Percentiles rank a stretch among this genome's conserved stretches.
Conservation (phyloP, 257 asterid species). For the Ocimum tenuiflorum region DNA sequence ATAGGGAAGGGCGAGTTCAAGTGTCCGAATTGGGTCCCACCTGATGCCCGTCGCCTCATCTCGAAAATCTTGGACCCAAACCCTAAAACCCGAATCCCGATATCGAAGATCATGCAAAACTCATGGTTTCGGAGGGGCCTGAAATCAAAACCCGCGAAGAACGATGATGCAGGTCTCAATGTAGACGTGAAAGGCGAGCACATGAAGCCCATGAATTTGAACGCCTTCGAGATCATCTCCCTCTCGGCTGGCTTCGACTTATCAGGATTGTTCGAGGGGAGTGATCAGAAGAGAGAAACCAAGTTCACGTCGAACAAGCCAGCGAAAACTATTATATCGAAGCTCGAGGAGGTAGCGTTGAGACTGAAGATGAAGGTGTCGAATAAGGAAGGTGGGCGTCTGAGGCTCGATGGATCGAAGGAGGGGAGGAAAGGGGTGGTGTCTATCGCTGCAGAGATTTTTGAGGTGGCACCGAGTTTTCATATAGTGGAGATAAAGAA, state of each 20-base stretch:
- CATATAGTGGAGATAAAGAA: constrained; percentile 69
- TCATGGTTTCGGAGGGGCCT: constrained; percentile 56
- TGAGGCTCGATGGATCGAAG: constrained; percentile 48
- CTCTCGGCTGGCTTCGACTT: constrained; percentile 71
- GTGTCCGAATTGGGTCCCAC: constrained; percentile 55
- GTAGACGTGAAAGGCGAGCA: constrained; percentile 23
- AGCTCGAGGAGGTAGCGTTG: constrained; percentile 59
- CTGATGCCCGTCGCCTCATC: constrained; percentile 52
- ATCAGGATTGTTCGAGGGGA: constrained; percentile 59
- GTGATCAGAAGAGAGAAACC: constrained; percentile 36
- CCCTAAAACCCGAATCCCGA: constrained; percentile 53
- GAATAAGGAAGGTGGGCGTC: constrained; percentile 54
- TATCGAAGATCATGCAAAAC: constrained; percentile 55
- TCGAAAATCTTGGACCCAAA: constrained; percentile 65
- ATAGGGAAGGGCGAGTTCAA: constrained; percentile 61
- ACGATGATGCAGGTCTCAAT: not conserved
- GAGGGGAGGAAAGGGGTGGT: constrained; percentile 56
- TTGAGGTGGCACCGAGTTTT: constrained; percentile 47
- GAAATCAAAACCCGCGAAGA: constrained; percentile 10
- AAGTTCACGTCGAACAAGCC: constrained; percentile 55
- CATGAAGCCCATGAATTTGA: constrained; percentile 38
- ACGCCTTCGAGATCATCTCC: constrained; percentile 77
- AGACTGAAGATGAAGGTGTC: constrained; percentile 46
- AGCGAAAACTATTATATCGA: constrained; percentile 44
- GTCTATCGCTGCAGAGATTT: constrained; percentile 64